Base-by-base conservation (phyloP, 345 rosid genomes). In the Eucalyptus tenuipes region DNA sequence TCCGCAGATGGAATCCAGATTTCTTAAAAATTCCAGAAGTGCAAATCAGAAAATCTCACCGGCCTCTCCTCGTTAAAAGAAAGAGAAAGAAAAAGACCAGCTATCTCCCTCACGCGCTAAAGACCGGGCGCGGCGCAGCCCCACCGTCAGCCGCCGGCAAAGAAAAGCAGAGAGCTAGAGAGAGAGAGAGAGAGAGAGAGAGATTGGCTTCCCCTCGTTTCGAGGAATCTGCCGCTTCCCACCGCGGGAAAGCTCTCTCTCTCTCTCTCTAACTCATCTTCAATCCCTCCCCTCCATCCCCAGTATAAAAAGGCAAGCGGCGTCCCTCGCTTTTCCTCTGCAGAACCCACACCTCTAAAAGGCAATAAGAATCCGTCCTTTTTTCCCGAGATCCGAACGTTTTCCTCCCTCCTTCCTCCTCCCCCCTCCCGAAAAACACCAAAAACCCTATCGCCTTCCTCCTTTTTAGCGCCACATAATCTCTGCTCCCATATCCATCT, bases 261-360 rank as follows among this genome's bases (percentile, higher is more conserved):
- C 68, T 61, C 33, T 61, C 68, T 61, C 71, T 14, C 61, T 55
- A 11, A 8, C 27, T 55, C 37, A 13, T 68, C 25, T 71, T 71
- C 79, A 31, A 66, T 31, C 79, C 42, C 33, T 17, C 79, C 17
- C 10, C 3, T 17, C 40, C 20, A n/a, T n/a, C 37, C 10, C 40
- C 37, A 15, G 1, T 8, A 4, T 33, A 33, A 33, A 5, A 71
- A 10, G 20, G 24, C 45, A 37, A 18, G 45, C 45, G 40, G 25
- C 45, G 25, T 37, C 25, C 2, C 81, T 33, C 25, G 13, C 45
- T 71, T 71, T 9, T 33, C 33, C 33, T 49, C 79, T 16, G 25
- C 48, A 66, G 57, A 16, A 18, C 10, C 42, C 79, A 0, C 42
- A 0, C 79, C 40, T 8, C 57, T 3, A 1, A 12, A 59, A 29